Percentiles rank a stretch among this genome's conserved stretches.
Evolutionary conservation across 768 basidiomycete species (phyloP).

Genomic region (Auricularia cornea): DNA sequence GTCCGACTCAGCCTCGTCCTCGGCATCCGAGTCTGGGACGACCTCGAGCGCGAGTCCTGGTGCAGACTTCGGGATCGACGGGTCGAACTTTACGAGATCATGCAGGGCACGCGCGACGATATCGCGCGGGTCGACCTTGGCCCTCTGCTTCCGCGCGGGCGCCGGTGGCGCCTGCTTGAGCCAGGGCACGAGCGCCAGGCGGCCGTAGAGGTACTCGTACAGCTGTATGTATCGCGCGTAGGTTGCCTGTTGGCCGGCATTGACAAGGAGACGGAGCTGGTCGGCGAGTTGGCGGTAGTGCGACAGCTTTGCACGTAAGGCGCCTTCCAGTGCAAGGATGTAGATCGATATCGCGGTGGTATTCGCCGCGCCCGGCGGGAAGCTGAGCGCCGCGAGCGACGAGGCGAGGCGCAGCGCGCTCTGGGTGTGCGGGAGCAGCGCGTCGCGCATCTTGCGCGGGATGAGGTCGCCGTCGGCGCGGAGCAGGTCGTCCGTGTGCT

Average conservation of each 20-base stretch:
- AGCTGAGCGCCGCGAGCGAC: not conserved
- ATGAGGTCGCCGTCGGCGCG: not conserved
- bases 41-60: too few relatives aligned
- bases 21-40: too few relatives aligned
- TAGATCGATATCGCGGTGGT: not conserved
- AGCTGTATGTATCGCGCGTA: not conserved
- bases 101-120: not conserved
- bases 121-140: slow-evolving; percentile 1
- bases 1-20: too few relatives aligned
- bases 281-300: not conserved
- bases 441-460: not conserved
- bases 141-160: too few relatives aligned
- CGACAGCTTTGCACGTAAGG: not conserved
- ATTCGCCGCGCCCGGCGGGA: not conserved
- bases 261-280: not conserved
- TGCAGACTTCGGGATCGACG: not conserved
- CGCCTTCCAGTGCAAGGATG: not conserved
- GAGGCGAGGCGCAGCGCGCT: not conserved
- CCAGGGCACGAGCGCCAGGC: not conserved
- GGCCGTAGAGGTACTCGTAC: not conserved
- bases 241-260: not conserved
- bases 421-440: not conserved
- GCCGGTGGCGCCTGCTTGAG: not conserved
- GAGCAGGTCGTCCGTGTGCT: slow-evolving; percentile 21
- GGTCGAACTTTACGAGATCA: not conserved